Evolutionary conservation across 1,284 basidiomycete genomes (phyloP).

Genomic region (Apiotrichum brassicae): DNA sequence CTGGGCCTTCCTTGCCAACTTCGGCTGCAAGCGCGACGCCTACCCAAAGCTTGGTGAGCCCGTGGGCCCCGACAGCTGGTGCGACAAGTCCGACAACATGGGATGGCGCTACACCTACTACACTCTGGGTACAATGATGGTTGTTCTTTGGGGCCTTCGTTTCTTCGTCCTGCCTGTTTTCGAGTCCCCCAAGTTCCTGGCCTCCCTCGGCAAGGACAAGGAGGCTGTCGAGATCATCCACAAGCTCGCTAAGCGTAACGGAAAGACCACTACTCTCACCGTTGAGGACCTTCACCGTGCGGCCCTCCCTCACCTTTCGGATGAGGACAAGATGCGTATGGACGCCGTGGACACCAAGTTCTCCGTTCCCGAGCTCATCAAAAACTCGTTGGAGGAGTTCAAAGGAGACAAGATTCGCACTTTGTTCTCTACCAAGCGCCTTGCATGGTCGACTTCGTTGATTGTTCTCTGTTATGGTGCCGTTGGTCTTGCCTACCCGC

Average conservation of each 20-base stretch:
- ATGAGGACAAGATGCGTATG: constrained; percentile 20
- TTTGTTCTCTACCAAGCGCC: constrained; percentile 52
- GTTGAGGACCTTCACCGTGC: constrained; percentile 49
- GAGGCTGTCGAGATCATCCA: constrained; percentile 53
- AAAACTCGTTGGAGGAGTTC: constrained; percentile 48
- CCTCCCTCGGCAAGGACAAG: constrained; percentile 55
- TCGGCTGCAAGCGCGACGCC: constrained; percentile 8
- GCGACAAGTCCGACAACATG: constrained; percentile 52
- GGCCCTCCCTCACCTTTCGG: constrained; percentile 30
- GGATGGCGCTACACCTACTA: constrained; percentile 61
- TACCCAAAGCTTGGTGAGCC: background rate
- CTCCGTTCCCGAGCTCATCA: constrained; percentile 40
- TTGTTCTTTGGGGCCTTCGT: constrained; percentile 43
- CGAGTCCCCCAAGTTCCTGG: constrained; percentile 59
- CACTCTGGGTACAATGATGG: constrained; percentile 50
- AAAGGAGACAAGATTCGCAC: constrained; percentile 53
- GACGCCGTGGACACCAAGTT: constrained; percentile 20
- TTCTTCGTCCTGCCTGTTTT: constrained; percentile 49
- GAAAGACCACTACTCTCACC: constrained; percentile 50
- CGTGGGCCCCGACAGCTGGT: constrained; percentile 29
- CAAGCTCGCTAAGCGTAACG: constrained; percentile 53
- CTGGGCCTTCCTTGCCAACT: constrained; percentile 26
- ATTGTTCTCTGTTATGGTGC: constrained; percentile 56
- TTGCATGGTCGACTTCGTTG: constrained; percentile 53
- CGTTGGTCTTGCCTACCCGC: constrained; percentile 56